A percentile compares a stretch with the other conserved stretches of the same genome.
Evolutionary conservation across 495 filamentous ascomycete genomes (phyloP).

Genomic region (Annulohypoxylon moriforme): DNA sequence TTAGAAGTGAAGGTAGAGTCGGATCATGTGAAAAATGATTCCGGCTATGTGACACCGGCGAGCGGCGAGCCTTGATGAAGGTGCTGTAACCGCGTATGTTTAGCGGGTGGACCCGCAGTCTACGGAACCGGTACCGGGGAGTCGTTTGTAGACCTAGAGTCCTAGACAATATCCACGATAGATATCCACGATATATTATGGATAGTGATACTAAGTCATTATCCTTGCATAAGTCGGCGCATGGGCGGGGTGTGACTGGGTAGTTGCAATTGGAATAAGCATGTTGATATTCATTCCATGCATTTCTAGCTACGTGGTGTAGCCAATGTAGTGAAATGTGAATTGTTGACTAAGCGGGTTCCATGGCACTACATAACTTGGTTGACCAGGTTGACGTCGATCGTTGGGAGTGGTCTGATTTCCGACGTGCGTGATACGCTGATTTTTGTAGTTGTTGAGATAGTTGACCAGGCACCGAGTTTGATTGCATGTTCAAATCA

Average conservation of each 20-base stretch:
- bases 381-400: constrained; percentile 9
- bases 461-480: constrained; percentile 8
- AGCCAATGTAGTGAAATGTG: not conserved
- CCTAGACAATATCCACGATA: not conserved
- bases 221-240: constrained; percentile 16
- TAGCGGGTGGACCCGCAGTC: constrained; percentile 7
- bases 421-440: constrained; percentile 10
- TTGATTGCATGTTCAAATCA: constrained; percentile 11
- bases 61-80: constrained; percentile 34
- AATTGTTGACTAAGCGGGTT: constrained; percentile 5
- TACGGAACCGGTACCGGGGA: constrained; percentile 6
- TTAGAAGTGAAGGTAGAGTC: constrained; percentile 27
- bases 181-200: not conserved
- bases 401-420: constrained; percentile 24
- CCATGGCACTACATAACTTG: constrained; percentile 11
- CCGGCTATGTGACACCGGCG: constrained; percentile 42
- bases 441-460: constrained; percentile 1
- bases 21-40: constrained; percentile 39
- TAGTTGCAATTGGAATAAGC: not conserved
- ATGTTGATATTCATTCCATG: not conserved
- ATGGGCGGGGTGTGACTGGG: not conserved
- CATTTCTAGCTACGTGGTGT: not conserved
- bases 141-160: not conserved
- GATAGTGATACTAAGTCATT: not conserved
- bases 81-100: not conserved